phyloP scores from a whole-genome alignment of 139 green algal genomes.

The Picochlorum sp. region DNA sequence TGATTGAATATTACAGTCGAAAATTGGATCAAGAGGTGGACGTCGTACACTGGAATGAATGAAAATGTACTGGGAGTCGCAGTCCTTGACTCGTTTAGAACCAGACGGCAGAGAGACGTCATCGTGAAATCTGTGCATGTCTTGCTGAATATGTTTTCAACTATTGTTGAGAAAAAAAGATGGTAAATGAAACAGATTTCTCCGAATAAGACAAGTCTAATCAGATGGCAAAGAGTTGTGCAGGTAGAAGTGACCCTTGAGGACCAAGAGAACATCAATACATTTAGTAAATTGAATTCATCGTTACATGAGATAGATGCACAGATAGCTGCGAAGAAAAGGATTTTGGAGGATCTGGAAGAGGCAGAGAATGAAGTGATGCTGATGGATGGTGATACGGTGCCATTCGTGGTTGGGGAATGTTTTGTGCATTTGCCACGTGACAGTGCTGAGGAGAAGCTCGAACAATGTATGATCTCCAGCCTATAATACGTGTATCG shows the following conservation, averaged over 20 bases:
- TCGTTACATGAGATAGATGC: constrained; percentile 46
- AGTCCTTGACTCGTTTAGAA: no score
- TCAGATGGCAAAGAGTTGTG: no score
- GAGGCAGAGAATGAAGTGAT: constrained; percentile 74
- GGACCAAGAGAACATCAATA: constrained; percentile 73
- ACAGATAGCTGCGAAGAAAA: constrained; percentile 46
- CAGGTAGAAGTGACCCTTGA: constrained; percentile 51
- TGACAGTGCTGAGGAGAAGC: constrained; percentile 41
- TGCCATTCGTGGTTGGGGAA: constrained; percentile 48
- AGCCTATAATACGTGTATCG: background rate
- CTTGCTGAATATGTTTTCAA: no score
- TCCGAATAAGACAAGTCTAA: no score
- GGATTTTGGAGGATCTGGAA: constrained; percentile 53
- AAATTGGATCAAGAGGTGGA: no score
- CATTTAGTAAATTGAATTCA: constrained; percentile 62
- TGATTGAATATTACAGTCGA: no score
- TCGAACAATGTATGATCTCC: constrained; percentile 26
- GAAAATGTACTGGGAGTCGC: no score
- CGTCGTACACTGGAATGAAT: no score
- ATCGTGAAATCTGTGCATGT: no score
- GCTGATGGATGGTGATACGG: constrained; percentile 58
- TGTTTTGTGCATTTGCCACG: constrained; percentile 42
- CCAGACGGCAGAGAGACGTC: no score
- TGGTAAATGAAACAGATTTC: no score
- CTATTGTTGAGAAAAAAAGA: no score